phyloP scores from a whole-genome alignment of 179 eudicot species.

The Silene noctiflora region DNA sequence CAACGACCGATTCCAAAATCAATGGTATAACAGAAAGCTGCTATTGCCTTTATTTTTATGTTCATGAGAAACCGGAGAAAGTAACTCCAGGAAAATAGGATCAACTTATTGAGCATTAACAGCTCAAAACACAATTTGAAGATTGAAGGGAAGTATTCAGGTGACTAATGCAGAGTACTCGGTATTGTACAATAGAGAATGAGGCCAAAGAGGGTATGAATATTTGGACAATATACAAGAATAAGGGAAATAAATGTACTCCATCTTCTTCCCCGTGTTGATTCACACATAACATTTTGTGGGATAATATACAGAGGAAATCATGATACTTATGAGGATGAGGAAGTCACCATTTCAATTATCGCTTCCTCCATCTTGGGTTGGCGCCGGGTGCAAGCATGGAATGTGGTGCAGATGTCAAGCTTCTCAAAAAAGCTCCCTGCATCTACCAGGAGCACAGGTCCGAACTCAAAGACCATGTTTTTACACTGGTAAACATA shows the following conservation, averaged over 20 bases:
- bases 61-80: neutral
- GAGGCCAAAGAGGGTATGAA: too few relatives aligned
- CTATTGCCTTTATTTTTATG: neutral
- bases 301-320: neutral
- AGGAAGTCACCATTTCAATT: constrained; percentile 45
- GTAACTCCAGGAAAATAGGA: neutral
- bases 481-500: constrained; percentile 63
- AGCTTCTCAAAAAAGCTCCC: constrained; percentile 51
- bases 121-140: neutral
- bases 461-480: constrained; percentile 70
- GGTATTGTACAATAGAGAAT: constrained; percentile 16
- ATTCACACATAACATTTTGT: neutral
- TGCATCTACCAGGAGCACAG: constrained; percentile 55
- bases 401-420: constrained; percentile 68
- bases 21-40: neutral
- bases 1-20: neutral
- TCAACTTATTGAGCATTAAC: neutral
- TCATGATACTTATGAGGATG: constrained; percentile 15
- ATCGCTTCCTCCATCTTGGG: constrained; percentile 18
- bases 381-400: constrained; percentile 47
- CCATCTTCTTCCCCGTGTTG: neutral
- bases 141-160: neutral
- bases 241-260: neutral
- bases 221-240: constrained; percentile 5
- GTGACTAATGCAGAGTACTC: neutral